Evolutionary conservation across 306 rosid genomes (phyloP).

Genomic region (Begonia peltatifolia): DNA sequence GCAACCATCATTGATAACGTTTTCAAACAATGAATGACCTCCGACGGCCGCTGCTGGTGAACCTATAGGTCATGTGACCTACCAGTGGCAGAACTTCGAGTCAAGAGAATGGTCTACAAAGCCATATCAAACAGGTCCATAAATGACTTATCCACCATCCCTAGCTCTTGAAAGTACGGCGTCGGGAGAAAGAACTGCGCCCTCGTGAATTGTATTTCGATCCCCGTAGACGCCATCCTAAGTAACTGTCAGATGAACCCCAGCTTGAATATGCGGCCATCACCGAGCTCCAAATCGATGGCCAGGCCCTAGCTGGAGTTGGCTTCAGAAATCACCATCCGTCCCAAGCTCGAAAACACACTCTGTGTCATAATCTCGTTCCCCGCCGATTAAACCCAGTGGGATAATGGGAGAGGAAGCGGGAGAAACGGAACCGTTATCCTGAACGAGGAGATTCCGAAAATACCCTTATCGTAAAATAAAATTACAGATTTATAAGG

Average conservation of each 20-base stretch:
- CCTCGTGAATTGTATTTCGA: slow-evolving; percentile 97
- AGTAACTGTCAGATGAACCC: slow-evolving; percentile 43
- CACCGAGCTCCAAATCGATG: slow-evolving; percentile 18
- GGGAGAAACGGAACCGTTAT: too few species aligned
- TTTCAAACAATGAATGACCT: slow-evolving; percentile 63
- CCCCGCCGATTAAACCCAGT: neutral
- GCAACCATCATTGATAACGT: slow-evolving; percentile 34
- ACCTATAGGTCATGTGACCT: slow-evolving; percentile 68
- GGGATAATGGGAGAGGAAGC: too few species aligned
- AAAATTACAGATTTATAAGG: too few species aligned
- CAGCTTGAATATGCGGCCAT: slow-evolving; percentile 14
- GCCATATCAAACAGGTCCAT: slow-evolving; percentile 88
- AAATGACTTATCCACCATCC: slow-evolving; percentile 55
- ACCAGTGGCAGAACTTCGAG: slow-evolving; percentile 76
- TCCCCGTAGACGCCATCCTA: slow-evolving; percentile 63
- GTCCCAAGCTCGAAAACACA: neutral
- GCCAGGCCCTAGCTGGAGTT: slow-evolving; percentile 23
- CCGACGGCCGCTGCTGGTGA: slow-evolving; percentile 75
- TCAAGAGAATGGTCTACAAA: slow-evolving; percentile 82
- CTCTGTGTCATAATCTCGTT: neutral
- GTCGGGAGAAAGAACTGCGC: slow-evolving; percentile 88
- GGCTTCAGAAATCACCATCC: slow-evolving; percentile 39
- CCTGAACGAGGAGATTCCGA: too few species aligned
- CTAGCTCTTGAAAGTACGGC: slow-evolving; percentile 91
- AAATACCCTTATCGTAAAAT: too few species aligned